Percentiles rank a stretch among this genome's conserved stretches.
Evolutionary conservation across 2,329 filamentous ascomycete genomes (phyloP).

Genomic region (Plenodomus biglobosus): DNA sequence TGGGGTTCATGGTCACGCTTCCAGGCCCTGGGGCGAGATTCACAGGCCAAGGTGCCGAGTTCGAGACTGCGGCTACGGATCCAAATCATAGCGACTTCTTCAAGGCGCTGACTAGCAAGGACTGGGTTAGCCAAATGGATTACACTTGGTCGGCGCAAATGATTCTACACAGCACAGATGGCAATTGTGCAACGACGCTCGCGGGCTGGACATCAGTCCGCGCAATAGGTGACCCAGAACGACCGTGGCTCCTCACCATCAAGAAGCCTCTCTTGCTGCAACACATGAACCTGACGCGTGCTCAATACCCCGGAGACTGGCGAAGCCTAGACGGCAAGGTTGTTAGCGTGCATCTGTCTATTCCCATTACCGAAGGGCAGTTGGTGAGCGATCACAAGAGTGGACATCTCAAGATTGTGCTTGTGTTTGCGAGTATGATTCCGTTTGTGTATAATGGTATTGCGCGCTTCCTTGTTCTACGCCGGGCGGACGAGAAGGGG

Average conservation of each 20-base stretch:
- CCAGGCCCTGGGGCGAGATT: not conserved
- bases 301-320: not conserved
- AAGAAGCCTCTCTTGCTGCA: conserved; percentile 1
- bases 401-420: not conserved
- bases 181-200: not conserved
- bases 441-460: conserved; percentile 4
- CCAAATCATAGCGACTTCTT: conserved; percentile 3
- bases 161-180: not conserved
- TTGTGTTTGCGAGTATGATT: conserved; percentile 5
- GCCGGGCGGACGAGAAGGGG: not conserved
- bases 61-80: not conserved
- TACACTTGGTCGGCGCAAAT: conserved; percentile 2
- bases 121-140: not conserved
- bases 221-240: not conserved
- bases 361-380: conserved; percentile 2
- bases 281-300: not conserved
- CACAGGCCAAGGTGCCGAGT: not conserved
- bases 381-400: not conserved
- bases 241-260: conserved; percentile 1
- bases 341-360: conserved; percentile 1
- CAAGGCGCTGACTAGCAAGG: not conserved
- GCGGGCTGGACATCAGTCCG: not conserved
- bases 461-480: conserved; percentile 1
- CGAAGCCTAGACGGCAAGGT: not conserved
- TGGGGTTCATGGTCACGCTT: not conserved